These are phyloP conservation scores for Nakazawaea ambrosiae DNA, from an alignment of 805 yeast species.

Conservation along the genomic window DNA sequence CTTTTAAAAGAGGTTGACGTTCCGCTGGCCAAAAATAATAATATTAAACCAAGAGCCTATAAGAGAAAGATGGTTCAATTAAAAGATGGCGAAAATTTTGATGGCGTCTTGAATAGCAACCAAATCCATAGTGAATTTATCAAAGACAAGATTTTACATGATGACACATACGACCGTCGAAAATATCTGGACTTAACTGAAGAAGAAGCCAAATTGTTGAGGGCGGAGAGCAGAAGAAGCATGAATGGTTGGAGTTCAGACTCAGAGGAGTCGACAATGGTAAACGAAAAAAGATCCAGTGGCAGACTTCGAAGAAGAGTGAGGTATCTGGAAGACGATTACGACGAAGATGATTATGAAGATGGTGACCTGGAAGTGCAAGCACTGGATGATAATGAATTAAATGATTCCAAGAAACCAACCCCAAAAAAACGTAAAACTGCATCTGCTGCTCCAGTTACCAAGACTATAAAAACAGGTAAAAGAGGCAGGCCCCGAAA, in stretches of 20 bases:
- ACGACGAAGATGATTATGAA: slow-evolving; percentile 5
- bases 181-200: slow-evolving; percentile 7
- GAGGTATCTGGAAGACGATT: slow-evolving; percentile 3
- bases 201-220: slow-evolving; percentile 6
- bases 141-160: slow-evolving; percentile 9
- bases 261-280: not conserved
- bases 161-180: slow-evolving; percentile 9
- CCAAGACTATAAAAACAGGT: too few species aligned
- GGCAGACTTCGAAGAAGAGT: not conserved
- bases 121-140: slow-evolving; percentile 11
- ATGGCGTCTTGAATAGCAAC: slow-evolving; percentile 11
- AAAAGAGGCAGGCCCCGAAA: not conserved
- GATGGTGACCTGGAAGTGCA: slow-evolving; percentile 2
- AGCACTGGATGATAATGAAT: too few species aligned
- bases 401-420: not conserved
- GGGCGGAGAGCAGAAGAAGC: slow-evolving; percentile 3
- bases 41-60: slow-evolving; percentile 10
- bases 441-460: too few species aligned
- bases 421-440: not conserved
- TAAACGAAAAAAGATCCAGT: slow-evolving; percentile 2
- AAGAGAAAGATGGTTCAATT: slow-evolving; percentile 11
- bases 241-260: not conserved
- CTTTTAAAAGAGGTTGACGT: slow-evolving; percentile 10
- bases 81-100: slow-evolving; percentile 11
- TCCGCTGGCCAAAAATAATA: slow-evolving; percentile 8